These are phyloP conservation scores for Tardiomyces depauwii DNA, from an alignment of 1,139 yeast species.

Conservation along the genomic window DNA sequence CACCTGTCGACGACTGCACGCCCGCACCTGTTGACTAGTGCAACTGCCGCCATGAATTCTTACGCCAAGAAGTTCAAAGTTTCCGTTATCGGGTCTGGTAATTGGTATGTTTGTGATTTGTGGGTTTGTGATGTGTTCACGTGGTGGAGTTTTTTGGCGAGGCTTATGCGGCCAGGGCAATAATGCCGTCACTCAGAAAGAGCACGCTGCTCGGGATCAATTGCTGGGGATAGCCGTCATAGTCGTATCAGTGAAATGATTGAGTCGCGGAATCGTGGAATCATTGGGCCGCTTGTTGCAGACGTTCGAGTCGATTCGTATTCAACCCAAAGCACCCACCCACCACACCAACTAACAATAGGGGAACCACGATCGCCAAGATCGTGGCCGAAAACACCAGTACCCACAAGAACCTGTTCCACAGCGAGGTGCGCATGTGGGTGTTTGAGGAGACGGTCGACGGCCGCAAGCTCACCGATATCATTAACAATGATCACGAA, in stretches of 20 bases:
- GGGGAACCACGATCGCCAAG: slow-evolving; percentile 88
- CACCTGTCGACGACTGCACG: neutral
- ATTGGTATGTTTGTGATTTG: slow-evolving; percentile 23
- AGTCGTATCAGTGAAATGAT: no score
- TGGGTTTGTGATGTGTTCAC: no score
- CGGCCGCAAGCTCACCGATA: slow-evolving; percentile 68
- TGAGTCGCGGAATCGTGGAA: no score
- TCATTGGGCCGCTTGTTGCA: no score
- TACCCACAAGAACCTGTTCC: slow-evolving; percentile 57
- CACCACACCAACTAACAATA: no score
- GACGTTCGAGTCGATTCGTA: no score
- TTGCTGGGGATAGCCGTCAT: no score
- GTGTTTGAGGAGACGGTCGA: slow-evolving; percentile 65
- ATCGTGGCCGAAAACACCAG: slow-evolving; percentile 78
- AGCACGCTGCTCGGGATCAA: no score
- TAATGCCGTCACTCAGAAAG: no score
- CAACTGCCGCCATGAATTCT: neutral
- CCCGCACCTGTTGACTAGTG: neutral
- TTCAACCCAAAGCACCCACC: no score
- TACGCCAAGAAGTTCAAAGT: slow-evolving; percentile 20
- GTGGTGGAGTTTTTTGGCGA: no score
- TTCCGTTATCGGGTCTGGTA: slow-evolving; percentile 33
- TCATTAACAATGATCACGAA: slow-evolving; percentile 77
- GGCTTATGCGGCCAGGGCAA: no score
- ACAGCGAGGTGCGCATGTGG: slow-evolving; percentile 79